Percentiles rank a stretch among this genome's conserved stretches.
These are phyloP conservation scores for Thuidium tamariscinum DNA, from an alignment of 225 moss, liverwort and hornwort genomes.

Conservation along the genomic window DNA sequence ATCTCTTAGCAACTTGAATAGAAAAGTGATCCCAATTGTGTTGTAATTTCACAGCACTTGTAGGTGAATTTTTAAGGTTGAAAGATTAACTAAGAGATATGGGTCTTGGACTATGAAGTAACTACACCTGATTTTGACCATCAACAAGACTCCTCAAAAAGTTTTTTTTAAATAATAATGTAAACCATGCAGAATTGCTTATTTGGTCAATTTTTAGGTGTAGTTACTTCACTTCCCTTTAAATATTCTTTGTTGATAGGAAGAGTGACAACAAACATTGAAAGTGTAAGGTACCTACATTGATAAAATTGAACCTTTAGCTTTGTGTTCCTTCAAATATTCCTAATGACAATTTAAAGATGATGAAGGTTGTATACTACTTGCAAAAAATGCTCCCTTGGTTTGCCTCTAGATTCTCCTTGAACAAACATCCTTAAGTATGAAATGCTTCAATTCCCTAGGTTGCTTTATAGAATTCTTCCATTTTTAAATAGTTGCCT, in stretches of 20 bases:
- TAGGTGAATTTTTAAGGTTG: fast-evolving
- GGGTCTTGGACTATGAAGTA: background rate
- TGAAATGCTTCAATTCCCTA: background rate
- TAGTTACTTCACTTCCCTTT: fast-evolving
- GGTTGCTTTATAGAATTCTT: background rate
- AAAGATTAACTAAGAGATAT: background rate
- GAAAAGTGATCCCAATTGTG: background rate
- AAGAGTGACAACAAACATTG: background rate
- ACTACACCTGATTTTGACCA: no score
- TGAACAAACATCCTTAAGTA: fast-evolving
- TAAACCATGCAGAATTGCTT: no score
- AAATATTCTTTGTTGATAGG: background rate
- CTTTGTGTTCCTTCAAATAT: no score
- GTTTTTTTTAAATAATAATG: no score
- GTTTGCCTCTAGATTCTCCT: fast-evolving
- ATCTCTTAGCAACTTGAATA: no score
- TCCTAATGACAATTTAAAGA: fast-evolving
- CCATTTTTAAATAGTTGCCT: background rate
- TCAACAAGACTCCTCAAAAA: no score
- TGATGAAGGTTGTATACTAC: background rate
- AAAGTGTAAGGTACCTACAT: background rate
- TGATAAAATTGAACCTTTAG: fast-evolving
- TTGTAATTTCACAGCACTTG: fast-evolving
- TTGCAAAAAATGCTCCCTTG: background rate
- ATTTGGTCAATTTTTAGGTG: no score